phyloP scores from a whole-genome alignment of 2,329 filamentous ascomycete genomes.

The Geosmithia flava region DNA sequence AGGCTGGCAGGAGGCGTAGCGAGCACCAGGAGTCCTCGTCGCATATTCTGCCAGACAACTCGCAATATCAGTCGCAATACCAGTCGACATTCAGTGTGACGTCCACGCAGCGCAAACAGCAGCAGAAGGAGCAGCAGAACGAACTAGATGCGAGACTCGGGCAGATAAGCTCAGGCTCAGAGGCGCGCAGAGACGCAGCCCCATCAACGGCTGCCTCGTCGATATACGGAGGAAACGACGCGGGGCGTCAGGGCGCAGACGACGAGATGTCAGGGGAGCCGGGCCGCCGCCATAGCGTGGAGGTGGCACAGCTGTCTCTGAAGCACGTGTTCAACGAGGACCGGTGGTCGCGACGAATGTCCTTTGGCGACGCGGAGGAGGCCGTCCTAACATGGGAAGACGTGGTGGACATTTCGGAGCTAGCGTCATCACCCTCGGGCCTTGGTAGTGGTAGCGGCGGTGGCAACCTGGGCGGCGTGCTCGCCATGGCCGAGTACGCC shows the following conservation, averaged over 20 bases:
- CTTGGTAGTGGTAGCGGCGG: not conserved
- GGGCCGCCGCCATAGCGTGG: constrained; percentile 49
- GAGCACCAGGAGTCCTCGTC: not conserved
- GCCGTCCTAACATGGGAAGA: constrained; percentile 58
- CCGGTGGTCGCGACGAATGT: constrained; percentile 59
- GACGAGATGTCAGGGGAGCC: constrained; percentile 34
- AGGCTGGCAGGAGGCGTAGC: constrained; percentile 23
- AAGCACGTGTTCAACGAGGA: constrained; percentile 35
- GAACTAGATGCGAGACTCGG: constrained; percentile 14
- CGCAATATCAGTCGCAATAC: not conserved
- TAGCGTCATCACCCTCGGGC: not conserved
- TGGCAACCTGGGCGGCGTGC: not conserved
- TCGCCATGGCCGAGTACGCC: constrained; percentile 34
- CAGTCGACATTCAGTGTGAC: not conserved
- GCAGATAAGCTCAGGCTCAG: constrained; percentile 24
- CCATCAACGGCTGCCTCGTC: constrained; percentile 45
- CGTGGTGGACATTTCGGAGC: constrained; percentile 28
- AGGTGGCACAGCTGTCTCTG: constrained; percentile 16
- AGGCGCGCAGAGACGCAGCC: constrained; percentile 28
- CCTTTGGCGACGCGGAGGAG: constrained; percentile 64
- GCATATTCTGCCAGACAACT: not conserved
- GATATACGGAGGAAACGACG: constrained; percentile 41
- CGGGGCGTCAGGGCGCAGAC: constrained; percentile 12
- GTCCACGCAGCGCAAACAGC: not conserved
- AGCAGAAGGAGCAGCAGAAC: not conserved